phyloP scores from a whole-genome alignment of 1,284 basidiomycete genomes.

The Sanghuangporus weigelae region DNA sequence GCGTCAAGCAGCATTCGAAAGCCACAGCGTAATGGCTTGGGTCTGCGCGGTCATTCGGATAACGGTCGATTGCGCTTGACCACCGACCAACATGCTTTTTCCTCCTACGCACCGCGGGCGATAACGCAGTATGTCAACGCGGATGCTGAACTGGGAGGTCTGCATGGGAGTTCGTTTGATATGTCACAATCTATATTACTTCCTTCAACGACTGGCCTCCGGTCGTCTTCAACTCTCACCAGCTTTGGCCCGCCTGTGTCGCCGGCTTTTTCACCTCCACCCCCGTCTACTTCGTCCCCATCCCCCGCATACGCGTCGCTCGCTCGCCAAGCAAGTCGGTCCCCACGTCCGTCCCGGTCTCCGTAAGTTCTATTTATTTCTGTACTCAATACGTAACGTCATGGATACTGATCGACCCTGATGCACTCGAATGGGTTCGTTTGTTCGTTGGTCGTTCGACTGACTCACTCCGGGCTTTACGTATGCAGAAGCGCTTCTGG shows the following conservation, averaged over 20 bases:
- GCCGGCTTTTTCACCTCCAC: constrained; percentile 12
- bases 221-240: constrained; percentile 30
- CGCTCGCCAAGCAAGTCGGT: constrained; percentile 6
- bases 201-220: constrained; percentile 66
- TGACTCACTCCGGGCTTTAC: not conserved
- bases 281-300: not conserved
- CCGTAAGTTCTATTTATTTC: constrained; percentile 16
- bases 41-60: constrained; percentile 15
- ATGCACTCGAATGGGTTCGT: constrained; percentile 9
- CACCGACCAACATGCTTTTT: constrained; percentile 23
- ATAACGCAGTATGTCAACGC: constrained; percentile 58
- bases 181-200: constrained; percentile 44
- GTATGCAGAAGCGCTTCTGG: constrained; percentile 13
- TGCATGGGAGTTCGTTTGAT: constrained; percentile 42
- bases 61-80: constrained; percentile 16
- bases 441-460: not conserved
- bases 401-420: constrained; percentile 18
- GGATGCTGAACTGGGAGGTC: constrained; percentile 19
- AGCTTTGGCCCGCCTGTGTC: constrained; percentile 12
- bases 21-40: constrained; percentile 5
- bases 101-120: constrained; percentile 55
- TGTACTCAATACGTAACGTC: constrained; percentile 1
- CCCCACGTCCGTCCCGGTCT: constrained; percentile 10
- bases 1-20: constrained; percentile 26
- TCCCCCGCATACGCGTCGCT: constrained; percentile 15